Evolutionary conservation across 2,329 filamentous ascomycete species (phyloP), one percentile per base, ranked within the genome.

Genomic region (Microcera coccophila): DNA sequence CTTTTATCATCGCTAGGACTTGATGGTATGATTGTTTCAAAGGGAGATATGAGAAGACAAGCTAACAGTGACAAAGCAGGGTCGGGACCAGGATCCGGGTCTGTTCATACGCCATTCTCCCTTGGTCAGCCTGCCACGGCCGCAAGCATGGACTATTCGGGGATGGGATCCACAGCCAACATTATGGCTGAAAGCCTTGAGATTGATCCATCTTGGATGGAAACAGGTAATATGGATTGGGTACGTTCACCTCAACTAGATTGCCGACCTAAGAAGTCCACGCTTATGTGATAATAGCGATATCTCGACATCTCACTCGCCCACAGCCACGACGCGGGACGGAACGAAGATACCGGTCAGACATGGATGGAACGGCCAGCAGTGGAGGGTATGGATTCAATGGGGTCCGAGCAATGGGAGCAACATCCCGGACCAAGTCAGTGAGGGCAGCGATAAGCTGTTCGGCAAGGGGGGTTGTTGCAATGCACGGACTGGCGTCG

Each of bases 121-220:
- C 41, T 50, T 18, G 48, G 46, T 37, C 42, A 53, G 34, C 37
- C 50, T 22, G 43, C 37, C 19, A 49, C 55, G 36, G 41, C 44
- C 32, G 39, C 51, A 24, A 52, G 38, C 45, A 54, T 55, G 51
- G 48, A 39, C 38, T 55, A 55, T 22, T 46, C 54, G 16, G 45
- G 38, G 29, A 52, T 53, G 36, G 50, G 47, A 21, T 47, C 33
- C 39, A 41, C 41, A 26, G 29, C 38, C 15, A 26, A 33, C 26
- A 31, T 22, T 20, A 14, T 42, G 32, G 4, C 49, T 18, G 49
- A 44, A 26, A 53, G 48, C 7, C 47, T 63, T 17, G 49, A 59
- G 14, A 61, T 68, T 41, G 65, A 68, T 39, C 46, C 60, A n/a
- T 59, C 64, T 15, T 69, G 66, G 66, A 62, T 67, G 45, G 50